These are phyloP conservation scores for Rhizopogon vesiculosus DNA, from an alignment of 768 basidiomycete species.

Conservation along the genomic window DNA sequence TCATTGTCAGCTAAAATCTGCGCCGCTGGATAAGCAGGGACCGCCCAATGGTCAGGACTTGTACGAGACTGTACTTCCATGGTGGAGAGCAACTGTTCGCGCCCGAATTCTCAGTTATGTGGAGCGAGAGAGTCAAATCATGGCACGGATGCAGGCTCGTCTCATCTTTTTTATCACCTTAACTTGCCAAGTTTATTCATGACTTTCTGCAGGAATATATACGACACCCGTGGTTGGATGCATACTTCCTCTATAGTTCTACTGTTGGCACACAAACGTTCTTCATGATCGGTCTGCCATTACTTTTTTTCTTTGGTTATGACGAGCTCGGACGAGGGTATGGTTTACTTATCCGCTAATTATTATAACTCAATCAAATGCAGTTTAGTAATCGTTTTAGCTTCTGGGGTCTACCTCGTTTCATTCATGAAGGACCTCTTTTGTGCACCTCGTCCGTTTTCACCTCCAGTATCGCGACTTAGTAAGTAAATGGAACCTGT, in stretches of 20 bases:
- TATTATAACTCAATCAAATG: slow-evolving; percentile 6
- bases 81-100: slow-evolving; percentile 64
- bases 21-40: background rate
- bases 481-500: slow-evolving; percentile 43
- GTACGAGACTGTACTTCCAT: slow-evolving; percentile 57
- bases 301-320: slow-evolving; percentile 86
- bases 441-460: slow-evolving; percentile 86
- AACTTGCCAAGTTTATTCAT: slow-evolving; percentile 5
- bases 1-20: background rate
- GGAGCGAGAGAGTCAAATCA: slow-evolving; percentile 50
- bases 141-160: slow-evolving; percentile 67
- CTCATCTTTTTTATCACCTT: slow-evolving; percentile 7
- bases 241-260: slow-evolving; percentile 81
- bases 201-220: slow-evolving; percentile 37
- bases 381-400: slow-evolving; percentile 67
- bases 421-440: slow-evolving; percentile 87
- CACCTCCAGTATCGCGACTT: slow-evolving; percentile 87
- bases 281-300: slow-evolving; percentile 87
- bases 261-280: slow-evolving; percentile 84
- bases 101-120: slow-evolving; percentile 48
- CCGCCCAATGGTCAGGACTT: slow-evolving; percentile 34
- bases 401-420: slow-evolving; percentile 79
- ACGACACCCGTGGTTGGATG: slow-evolving; percentile 65
- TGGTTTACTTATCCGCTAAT: slow-evolving; percentile 1
- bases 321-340: slow-evolving; percentile 69